Percentiles rank a stretch among this genome's conserved stretches.
These are phyloP conservation scores for Epicoccum sorghinum DNA, from an alignment of 2,329 filamentous ascomycete genomes.

Conservation along the genomic window DNA sequence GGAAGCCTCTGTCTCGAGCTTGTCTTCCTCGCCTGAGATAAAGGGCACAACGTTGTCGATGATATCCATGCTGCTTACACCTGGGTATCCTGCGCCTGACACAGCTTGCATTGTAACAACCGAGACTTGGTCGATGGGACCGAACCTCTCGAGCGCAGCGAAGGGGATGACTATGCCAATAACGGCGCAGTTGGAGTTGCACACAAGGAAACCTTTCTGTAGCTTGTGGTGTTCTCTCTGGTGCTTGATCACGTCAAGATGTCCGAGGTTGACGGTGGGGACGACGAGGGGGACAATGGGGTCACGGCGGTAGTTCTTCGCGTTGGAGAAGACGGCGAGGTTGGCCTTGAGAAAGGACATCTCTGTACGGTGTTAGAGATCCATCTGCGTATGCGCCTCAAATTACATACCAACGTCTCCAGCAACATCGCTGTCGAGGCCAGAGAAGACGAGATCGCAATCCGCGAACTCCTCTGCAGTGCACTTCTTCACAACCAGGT, in stretches of 20 bases:
- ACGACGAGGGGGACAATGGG: conserved; percentile 91
- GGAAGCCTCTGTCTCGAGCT: conserved; percentile 90
- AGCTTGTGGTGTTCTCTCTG: conserved; percentile 76
- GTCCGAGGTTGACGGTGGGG: conserved; percentile 88
- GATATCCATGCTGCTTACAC: conserved; percentile 91
- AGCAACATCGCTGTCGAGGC: conserved; percentile 89
- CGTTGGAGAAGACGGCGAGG: conserved; percentile 93
- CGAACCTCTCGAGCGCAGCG: conserved; percentile 84
- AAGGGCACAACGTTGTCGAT: conserved; percentile 95
- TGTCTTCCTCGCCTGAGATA: conserved; percentile 93
- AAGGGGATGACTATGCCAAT: conserved; percentile 96
- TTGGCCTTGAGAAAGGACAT: conserved; percentile 89
- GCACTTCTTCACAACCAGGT: conserved; percentile 86
- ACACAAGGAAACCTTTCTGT: conserved; percentile 88
- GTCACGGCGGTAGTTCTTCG: conserved; percentile 94
- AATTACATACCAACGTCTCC: conserved; percentile 77
- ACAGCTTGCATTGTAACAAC: conserved; percentile 96
- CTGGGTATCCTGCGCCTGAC: conserved; percentile 88
- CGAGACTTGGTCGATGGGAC: conserved; percentile 74
- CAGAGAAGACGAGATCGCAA: conserved; percentile 92
- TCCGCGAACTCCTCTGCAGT: conserved; percentile 80
- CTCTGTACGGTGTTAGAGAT: conserved; percentile 55
- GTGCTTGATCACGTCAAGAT: conserved; percentile 87
- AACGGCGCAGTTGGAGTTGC: conserved; percentile 98
- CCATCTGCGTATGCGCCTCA: too few relatives aligned